Evolutionary conservation across 345 rosid genomes (phyloP).

Genomic region (Aquilaria sinensis): DNA sequence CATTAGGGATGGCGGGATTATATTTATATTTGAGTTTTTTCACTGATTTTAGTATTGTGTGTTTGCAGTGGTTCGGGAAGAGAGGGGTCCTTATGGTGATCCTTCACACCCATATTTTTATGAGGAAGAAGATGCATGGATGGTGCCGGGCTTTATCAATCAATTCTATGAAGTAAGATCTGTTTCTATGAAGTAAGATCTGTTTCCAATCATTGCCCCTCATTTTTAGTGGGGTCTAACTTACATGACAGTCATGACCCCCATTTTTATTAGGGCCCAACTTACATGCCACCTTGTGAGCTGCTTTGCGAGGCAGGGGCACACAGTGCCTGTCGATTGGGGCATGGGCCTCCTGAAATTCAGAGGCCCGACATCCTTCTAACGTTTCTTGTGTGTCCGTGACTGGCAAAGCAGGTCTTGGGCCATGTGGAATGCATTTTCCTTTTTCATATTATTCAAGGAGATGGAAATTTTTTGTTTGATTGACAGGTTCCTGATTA

Average conservation of each 20-base stretch:
- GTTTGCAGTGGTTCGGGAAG: conserved; percentile 84
- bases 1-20: no score
- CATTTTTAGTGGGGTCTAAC: no score
- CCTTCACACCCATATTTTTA: conserved; percentile 92
- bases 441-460: conserved; percentile 8
- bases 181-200: conserved; percentile 44
- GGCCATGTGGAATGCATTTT: neutral
- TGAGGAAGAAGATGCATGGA: conserved; percentile 95
- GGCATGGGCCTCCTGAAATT: no score
- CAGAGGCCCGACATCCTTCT: no score
- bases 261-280: no score
- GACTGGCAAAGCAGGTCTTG: no score
- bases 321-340: no score
- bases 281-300: no score
- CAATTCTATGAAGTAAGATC: conserved; percentile 73
- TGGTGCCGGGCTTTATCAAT: conserved; percentile 95
- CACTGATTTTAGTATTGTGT: neutral
- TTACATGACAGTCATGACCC: no score
- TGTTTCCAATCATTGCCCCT: neutral
- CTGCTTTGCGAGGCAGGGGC: no score
- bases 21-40: neutral
- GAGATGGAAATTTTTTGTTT: conserved; percentile 13
- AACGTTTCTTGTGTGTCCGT: no score
- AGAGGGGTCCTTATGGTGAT: conserved; percentile 81
- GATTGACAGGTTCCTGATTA: conserved; percentile 73